Percentiles rank a stretch among this genome's conserved stretches.
Conservation (phyloP, 2,329 filamentous ascomycete species). For the Stachybotrys chlorohalonatus region DNA sequence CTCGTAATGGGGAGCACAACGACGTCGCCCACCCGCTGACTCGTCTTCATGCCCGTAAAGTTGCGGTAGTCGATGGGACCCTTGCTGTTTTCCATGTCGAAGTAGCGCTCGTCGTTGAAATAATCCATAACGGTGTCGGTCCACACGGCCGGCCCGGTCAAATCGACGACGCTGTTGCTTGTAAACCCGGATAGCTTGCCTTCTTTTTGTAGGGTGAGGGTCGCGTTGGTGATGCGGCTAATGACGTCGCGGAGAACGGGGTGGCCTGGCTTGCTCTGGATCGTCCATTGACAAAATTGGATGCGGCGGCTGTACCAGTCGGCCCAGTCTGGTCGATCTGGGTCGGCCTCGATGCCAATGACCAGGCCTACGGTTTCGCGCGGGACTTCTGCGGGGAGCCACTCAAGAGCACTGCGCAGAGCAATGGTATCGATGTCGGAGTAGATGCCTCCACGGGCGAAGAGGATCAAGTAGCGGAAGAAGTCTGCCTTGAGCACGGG, state of each 20-base stretch:
- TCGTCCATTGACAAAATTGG: constrained; percentile 99
- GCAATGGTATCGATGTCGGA: constrained; percentile 87
- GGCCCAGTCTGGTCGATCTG: constrained; percentile 84
- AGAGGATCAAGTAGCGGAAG: constrained; percentile 64
- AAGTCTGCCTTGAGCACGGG: constrained; percentile 73
- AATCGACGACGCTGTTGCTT: constrained; percentile 77
- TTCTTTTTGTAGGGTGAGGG: constrained; percentile 60
- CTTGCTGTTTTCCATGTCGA: constrained; percentile 63
- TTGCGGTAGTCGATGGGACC: constrained; percentile 75
- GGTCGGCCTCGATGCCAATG: constrained; percentile 92
- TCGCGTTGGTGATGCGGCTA: constrained; percentile 73
- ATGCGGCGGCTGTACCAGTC: constrained; percentile 95
- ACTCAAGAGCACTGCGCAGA: constrained; percentile 73
- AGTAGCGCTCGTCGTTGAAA: constrained; percentile 86
- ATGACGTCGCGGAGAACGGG: constrained; percentile 85
- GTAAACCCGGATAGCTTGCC: constrained; percentile 52
- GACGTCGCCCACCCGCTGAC: constrained; percentile 88
- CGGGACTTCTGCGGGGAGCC: constrained; percentile 74
- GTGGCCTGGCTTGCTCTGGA: constrained; percentile 90
- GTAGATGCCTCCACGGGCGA: constrained; percentile 60
- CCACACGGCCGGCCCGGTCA: constrained; percentile 91
- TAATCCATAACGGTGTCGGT: constrained; percentile 88
- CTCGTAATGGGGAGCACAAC: constrained; percentile 92
- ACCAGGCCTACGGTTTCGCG: constrained; percentile 74
- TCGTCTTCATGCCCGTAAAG: constrained; percentile 76